Evolutionary conservation across 2,329 filamentous ascomycete species (phyloP).

Genomic region (Arthrobotrys conoides): DNA sequence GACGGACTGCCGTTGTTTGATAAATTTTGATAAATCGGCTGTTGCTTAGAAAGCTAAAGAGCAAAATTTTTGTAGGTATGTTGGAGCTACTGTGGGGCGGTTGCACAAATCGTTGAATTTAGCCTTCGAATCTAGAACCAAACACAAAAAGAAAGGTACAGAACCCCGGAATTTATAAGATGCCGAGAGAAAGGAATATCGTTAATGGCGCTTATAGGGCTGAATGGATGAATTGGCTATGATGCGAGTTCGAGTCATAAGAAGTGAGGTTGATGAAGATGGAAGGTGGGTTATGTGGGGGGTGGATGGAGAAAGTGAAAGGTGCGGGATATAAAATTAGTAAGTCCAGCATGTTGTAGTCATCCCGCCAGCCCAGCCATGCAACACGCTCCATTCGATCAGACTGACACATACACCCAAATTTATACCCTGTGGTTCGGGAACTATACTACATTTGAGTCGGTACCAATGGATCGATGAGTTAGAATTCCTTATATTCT

Average conservation of each 20-base stretch:
- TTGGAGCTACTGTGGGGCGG: not conserved
- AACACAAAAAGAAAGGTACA: not conserved
- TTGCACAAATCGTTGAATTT: not conserved
- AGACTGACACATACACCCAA: not conserved
- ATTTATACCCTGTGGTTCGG: not conserved
- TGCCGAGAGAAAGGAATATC: not conserved
- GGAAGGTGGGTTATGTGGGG: constrained; percentile 25
- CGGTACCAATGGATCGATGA: too few species aligned
- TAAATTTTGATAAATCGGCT: not conserved
- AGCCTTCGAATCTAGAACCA: not conserved
- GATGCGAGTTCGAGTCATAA: constrained; percentile 49
- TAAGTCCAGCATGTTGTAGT: constrained; percentile 26
- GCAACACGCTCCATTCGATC: not conserved
- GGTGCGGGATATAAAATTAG: constrained; percentile 40
- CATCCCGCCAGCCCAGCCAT: constrained; percentile 2
- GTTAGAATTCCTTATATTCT: too few species aligned
- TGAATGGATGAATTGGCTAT: constrained; percentile 2
- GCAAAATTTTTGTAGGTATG: not conserved
- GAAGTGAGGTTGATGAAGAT: constrained; percentile 14
- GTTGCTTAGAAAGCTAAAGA: not conserved
- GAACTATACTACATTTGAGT: not conserved
- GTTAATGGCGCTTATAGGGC: not conserved
- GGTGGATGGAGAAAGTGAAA: not conserved
- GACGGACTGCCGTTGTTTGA: not conserved
- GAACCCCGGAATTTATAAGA: constrained; percentile 7